These are phyloP conservation scores for Luzula sylvatica DNA, from an alignment of 176 grass and related monocot genomes.

Conservation along the genomic window DNA sequence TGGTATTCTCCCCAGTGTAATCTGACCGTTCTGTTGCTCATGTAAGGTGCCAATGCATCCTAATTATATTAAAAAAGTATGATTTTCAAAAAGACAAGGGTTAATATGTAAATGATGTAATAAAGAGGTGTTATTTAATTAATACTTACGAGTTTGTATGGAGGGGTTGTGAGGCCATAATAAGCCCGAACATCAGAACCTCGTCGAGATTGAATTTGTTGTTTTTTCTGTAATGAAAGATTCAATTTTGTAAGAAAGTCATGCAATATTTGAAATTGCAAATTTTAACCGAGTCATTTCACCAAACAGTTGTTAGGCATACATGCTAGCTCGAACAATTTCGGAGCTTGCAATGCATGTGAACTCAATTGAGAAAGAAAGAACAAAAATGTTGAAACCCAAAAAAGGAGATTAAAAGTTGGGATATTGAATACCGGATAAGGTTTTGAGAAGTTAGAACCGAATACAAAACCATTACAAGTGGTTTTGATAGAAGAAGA, in stretches of 20 bases:
- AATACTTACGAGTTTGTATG: slow-evolving; percentile 58
- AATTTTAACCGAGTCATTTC: not conserved
- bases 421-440: slow-evolving; percentile 11
- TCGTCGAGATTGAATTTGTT: slow-evolving; percentile 20
- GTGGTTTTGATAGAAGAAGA: not conserved
- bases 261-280: not conserved
- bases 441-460: slow-evolving; percentile 7
- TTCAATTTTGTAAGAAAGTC: not conserved
- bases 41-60: slow-evolving; percentile 90
- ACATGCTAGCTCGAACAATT: not conserved
- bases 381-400: not conserved
- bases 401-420: slow-evolving; percentile 4
- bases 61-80: slow-evolving; percentile 10
- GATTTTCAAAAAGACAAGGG: not conserved
- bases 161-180: slow-evolving; percentile 63
- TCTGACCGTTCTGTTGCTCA: slow-evolving; percentile 66
- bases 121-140: not conserved
- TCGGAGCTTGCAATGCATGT: not conserved
- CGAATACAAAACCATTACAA: not conserved
- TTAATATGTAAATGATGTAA: not conserved
- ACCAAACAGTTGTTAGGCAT: not conserved
- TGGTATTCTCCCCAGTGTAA: slow-evolving; percentile 83
- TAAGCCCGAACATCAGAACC: slow-evolving; percentile 38
- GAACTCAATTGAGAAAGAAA: not conserved
- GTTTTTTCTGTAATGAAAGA: slow-evolving; percentile 22